Evolutionary conservation across 305 asterid species (phyloP).

Genomic region (Solanum hybrid): DNA sequence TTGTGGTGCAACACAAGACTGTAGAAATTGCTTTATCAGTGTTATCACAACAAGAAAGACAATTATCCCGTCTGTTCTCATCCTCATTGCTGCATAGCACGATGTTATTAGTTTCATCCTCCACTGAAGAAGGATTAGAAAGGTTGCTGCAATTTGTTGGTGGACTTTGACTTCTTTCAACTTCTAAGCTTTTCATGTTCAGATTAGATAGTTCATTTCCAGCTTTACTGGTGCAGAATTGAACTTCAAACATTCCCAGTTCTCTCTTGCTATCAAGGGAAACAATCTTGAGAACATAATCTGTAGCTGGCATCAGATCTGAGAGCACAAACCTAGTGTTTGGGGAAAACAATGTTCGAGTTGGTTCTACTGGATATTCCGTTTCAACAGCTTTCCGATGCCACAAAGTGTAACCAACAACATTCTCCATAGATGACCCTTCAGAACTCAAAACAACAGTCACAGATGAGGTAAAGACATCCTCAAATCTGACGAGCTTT

Average conservation of each 20-base stretch:
- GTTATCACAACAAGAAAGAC: slow-evolving; percentile 22
- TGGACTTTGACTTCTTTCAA: slow-evolving; percentile 55
- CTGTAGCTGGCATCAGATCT: slow-evolving; percentile 44
- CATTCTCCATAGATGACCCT: slow-evolving; percentile 29
- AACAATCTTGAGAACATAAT: slow-evolving; percentile 47
- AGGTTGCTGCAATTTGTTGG: slow-evolving; percentile 64
- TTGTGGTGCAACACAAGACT: slow-evolving; percentile 1
- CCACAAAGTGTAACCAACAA: slow-evolving; percentile 46
- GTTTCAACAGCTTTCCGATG: slow-evolving; percentile 52
- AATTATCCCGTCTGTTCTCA: slow-evolving; percentile 34
- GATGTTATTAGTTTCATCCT: slow-evolving; percentile 56
- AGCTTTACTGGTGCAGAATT: slow-evolving; percentile 31
- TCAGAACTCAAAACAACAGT: slow-evolving; percentile 32
- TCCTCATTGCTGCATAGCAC: slow-evolving; percentile 34
- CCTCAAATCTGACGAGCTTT: slow-evolving; percentile 50
- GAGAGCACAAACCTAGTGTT: slow-evolving; percentile 41
- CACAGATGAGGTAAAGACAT: slow-evolving; percentile 38
- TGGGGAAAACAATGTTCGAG: slow-evolving; percentile 46
- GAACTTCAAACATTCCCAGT: slow-evolving; percentile 32
- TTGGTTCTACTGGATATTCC: slow-evolving; percentile 49
- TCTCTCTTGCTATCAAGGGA: slow-evolving; percentile 37
- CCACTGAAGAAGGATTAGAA: slow-evolving; percentile 76
- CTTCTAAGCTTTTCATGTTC: slow-evolving; percentile 32
- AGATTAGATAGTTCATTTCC: slow-evolving; percentile 20
- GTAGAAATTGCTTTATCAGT: slow-evolving; percentile 28